These are phyloP conservation scores for Daldinia concentrica DNA, from an alignment of 495 filamentous ascomycete genomes.

Conservation along the genomic window DNA sequence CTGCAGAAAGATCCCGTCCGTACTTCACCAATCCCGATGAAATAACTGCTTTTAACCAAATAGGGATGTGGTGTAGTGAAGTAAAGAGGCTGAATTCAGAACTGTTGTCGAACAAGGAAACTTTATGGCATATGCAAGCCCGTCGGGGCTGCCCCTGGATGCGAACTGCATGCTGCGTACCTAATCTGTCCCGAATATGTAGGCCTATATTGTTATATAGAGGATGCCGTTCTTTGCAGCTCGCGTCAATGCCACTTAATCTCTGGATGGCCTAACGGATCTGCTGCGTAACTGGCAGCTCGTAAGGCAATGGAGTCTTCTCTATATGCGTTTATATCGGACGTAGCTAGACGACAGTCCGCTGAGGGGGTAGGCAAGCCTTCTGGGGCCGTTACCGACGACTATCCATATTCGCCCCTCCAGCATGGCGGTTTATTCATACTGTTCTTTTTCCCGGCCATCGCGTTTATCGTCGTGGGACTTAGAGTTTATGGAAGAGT, in stretches of 20 bases:
- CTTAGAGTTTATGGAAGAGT: slow-evolving; percentile 46
- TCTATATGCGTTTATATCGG: slow-evolving; percentile 29
- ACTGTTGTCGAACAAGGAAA: slow-evolving; percentile 8
- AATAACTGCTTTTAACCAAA: slow-evolving; percentile 26
- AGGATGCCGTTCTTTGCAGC: slow-evolving; percentile 23
- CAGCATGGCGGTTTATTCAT: slow-evolving; percentile 45
- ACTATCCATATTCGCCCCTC: slow-evolving; percentile 43
- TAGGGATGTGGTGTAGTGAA: slow-evolving; percentile 25
- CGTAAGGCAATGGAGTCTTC: slow-evolving; percentile 35
- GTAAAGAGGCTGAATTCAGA: slow-evolving; percentile 41
- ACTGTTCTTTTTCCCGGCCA: slow-evolving; percentile 43
- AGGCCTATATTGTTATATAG: slow-evolving; percentile 33
- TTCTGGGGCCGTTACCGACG: slow-evolving; percentile 22
- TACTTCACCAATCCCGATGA: slow-evolving; percentile 8
- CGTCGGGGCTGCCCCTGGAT: slow-evolving; percentile 14
- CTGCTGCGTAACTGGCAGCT: slow-evolving; percentile 1
- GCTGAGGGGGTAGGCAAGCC: slow-evolving; percentile 31
- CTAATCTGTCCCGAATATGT: slow-evolving; percentile 15
- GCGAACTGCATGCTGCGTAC: slow-evolving; percentile 8
- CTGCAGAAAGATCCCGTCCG: slow-evolving; percentile 31
- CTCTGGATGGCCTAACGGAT: slow-evolving; percentile 7
- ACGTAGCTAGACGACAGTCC: slow-evolving; percentile 23
- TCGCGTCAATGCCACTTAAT: slow-evolving; percentile 5
- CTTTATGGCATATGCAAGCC: background rate
- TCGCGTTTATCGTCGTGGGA: slow-evolving; percentile 36